These are phyloP conservation scores for Eucalyptus caleyi DNA, from an alignment of 345 rosid species.

Conservation along the genomic window DNA sequence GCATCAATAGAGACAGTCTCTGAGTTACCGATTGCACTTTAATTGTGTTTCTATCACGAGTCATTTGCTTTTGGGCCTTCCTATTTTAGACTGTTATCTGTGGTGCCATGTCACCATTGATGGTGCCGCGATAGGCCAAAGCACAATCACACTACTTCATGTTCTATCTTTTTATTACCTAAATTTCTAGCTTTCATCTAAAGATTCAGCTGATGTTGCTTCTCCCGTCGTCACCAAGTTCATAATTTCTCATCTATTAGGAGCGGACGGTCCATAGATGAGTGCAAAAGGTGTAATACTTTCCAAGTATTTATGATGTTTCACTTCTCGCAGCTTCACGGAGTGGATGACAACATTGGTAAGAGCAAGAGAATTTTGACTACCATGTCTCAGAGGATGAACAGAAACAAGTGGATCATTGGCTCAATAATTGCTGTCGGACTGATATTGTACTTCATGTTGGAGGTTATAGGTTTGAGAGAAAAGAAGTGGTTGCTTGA, in stretches of 20 bases:
- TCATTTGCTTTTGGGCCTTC: background rate
- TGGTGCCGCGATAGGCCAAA: background rate
- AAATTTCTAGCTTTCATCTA: background rate
- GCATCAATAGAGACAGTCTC: conserved; percentile 81
- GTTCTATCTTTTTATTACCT: background rate
- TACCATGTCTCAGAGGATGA: conserved; percentile 68
- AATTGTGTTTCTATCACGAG: background rate
- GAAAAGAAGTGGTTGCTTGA: too few species aligned
- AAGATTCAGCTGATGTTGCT: background rate
- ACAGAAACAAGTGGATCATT: conserved; percentile 79
- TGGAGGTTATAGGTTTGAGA: too few species aligned
- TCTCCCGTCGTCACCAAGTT: background rate
- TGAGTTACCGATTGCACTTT: background rate
- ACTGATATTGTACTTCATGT: conserved; percentile 35
- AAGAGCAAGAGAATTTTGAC: conserved; percentile 83
- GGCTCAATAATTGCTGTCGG: conserved; percentile 40
- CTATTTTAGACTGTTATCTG: background rate
- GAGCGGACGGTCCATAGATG: background rate
- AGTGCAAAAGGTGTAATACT: background rate
- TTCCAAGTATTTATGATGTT: background rate
- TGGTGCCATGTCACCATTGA: background rate
- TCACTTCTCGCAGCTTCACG: conserved; percentile 42
- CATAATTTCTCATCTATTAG: background rate
- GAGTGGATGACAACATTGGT: conserved; percentile 80
- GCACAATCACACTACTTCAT: background rate